phyloP scores from a whole-genome alignment of 768 basidiomycete species.

The Lactarius akahatsu region DNA sequence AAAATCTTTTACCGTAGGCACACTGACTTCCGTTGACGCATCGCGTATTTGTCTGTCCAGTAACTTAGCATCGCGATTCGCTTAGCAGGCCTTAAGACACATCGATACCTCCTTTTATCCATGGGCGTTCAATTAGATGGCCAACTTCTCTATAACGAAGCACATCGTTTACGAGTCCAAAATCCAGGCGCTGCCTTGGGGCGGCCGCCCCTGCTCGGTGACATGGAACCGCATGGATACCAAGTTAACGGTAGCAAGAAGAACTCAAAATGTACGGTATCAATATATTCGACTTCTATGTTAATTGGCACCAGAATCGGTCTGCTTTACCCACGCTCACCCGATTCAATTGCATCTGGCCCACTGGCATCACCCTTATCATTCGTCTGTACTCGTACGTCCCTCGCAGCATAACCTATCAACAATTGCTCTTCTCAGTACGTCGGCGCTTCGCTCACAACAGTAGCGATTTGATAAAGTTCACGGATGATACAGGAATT shows the following conservation, averaged over 20 bases:
- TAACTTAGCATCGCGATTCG: not conserved
- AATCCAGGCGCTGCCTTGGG: not conserved
- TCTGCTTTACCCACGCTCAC: not conserved
- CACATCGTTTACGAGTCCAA: not conserved
- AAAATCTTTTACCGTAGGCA: not conserved
- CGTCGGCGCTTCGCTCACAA: not conserved
- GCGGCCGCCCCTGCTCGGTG: not conserved
- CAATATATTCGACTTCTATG: not conserved
- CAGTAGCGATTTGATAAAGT: not conserved
- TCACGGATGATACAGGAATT: not conserved
- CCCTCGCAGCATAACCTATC: not conserved
- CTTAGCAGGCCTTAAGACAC: not conserved
- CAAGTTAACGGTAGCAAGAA: not conserved
- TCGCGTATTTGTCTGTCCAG: not conserved
- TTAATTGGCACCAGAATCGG: not conserved
- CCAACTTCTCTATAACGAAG: conserved; percentile 1
- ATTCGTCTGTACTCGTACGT: not conserved
- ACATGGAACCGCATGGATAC: not conserved
- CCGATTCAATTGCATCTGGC: not conserved
- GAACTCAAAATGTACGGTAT: not conserved
- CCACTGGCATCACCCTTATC: not conserved
- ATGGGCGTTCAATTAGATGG: not conserved
- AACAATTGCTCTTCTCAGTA: not conserved
- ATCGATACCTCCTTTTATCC: not conserved
- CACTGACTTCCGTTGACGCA: not conserved